phyloP scores from a whole-genome alignment of 73 alveolate species.

The Stentor roeselii region DNA sequence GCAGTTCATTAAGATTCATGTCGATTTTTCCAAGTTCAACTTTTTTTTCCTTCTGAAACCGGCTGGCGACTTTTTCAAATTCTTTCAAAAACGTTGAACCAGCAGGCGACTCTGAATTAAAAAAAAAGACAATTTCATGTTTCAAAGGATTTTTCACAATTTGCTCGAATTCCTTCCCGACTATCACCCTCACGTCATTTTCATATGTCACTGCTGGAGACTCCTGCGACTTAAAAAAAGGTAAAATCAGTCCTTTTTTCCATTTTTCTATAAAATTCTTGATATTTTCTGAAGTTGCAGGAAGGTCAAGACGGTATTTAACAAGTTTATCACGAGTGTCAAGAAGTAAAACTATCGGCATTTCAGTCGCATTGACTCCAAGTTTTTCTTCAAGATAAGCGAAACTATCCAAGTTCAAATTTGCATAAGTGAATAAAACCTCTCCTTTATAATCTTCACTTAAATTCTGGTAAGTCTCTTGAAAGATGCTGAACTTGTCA shows the following conservation, averaged over 20 bases:
- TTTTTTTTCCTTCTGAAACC: slow-evolving; percentile 64
- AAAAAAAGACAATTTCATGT: slow-evolving; percentile 92
- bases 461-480: slow-evolving; percentile 60
- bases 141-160: slow-evolving; percentile 72
- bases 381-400: slow-evolving; percentile 85
- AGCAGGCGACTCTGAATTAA: slow-evolving; percentile 98
- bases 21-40: slow-evolving; percentile 85
- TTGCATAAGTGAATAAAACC: slow-evolving; percentile 47
- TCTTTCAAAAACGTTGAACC: slow-evolving; percentile 93
- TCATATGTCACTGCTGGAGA: slow-evolving; percentile 71
- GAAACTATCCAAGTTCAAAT: slow-evolving; percentile 55
- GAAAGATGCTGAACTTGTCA: slow-evolving; percentile 57
- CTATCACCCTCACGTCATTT: slow-evolving; percentile 86
- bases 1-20: slow-evolving; percentile 86
- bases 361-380: slow-evolving; percentile 57
- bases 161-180: slow-evolving; percentile 85
- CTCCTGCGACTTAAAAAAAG: slow-evolving; percentile 85
- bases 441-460: slow-evolving; percentile 70
- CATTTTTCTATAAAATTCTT: slow-evolving; percentile 61
- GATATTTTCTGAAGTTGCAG: slow-evolving; percentile 36
- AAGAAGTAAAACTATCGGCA: slow-evolving; percentile 69
- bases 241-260: slow-evolving; percentile 57
- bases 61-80: slow-evolving; percentile 83
- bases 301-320: slow-evolving; percentile 53
- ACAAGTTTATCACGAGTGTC: slow-evolving; percentile 65